Conservation (phyloP, 495 filamentous ascomycete genomes). For the Neurospora hispaniola region DNA sequence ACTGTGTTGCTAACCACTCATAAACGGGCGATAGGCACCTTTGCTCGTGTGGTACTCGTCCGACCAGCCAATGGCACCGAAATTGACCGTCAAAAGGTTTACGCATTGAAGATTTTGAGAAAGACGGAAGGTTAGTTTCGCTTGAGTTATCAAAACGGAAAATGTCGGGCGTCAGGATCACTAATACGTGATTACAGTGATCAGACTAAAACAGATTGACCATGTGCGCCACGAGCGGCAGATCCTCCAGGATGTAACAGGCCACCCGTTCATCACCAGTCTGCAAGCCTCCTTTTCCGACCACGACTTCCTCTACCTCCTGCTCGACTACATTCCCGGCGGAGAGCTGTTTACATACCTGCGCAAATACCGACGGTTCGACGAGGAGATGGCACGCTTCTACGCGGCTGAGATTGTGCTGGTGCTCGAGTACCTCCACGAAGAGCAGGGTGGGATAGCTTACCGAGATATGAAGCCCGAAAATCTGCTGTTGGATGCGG, state of each 20-base stretch:
- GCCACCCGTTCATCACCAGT: constrained; percentile 93
- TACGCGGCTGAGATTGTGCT: constrained; percentile 94
- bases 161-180: constrained; percentile 31
- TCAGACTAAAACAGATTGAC: constrained; percentile 94
- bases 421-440: constrained; percentile 87
- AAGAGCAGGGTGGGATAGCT: constrained; percentile 69
- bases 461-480: constrained; percentile 96
- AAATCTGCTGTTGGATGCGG: constrained; percentile 83
- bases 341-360: constrained; percentile 95
- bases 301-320: constrained; percentile 79
- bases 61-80: constrained; percentile 46
- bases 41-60: constrained; percentile 88
- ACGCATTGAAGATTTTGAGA: constrained; percentile 85
- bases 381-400: constrained; percentile 75
- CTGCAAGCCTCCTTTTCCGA: constrained; percentile 85
- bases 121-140: constrained; percentile 53
- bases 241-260: constrained; percentile 76
- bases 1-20: constrained; percentile 21
- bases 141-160: neutral
- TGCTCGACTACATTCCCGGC: constrained; percentile 85
- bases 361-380: constrained; percentile 73
- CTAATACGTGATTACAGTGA: constrained; percentile 44
- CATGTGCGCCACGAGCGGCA: constrained; percentile 91
- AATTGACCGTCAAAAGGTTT: constrained; percentile 56
- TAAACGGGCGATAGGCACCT: constrained; percentile 56